phyloP scores from a whole-genome alignment of 495 filamentous ascomycete species.

The Podospora australis region DNA sequence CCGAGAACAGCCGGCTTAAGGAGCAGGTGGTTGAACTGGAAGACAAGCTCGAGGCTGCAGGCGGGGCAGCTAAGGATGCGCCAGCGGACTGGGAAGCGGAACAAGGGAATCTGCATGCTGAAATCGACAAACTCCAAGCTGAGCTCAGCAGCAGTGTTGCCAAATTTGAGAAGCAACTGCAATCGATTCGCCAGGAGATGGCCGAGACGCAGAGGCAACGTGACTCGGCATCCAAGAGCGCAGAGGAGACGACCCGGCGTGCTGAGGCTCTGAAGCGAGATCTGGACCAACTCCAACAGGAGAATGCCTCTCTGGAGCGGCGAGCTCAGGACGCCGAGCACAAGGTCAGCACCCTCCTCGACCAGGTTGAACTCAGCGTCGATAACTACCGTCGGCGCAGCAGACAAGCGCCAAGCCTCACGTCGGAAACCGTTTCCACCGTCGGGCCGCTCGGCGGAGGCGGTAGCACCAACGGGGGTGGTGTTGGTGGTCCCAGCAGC shows the following conservation, averaged over 20 bases:
- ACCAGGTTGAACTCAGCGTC: slow-evolving; percentile 88
- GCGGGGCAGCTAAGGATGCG: slow-evolving; percentile 25
- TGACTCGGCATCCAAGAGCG: slow-evolving; percentile 50
- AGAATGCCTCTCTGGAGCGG: slow-evolving; percentile 71
- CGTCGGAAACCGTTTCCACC: slow-evolving; percentile 18
- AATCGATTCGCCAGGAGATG: slow-evolving; percentile 60
- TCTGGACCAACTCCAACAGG: slow-evolving; percentile 71
- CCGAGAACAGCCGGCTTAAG: slow-evolving; percentile 75
- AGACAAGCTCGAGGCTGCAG: slow-evolving; percentile 38
- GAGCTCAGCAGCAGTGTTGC: slow-evolving; percentile 58
- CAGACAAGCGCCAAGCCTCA: slow-evolving; percentile 29
- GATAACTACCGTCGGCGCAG: slow-evolving; percentile 82
- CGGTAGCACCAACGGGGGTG: background rate
- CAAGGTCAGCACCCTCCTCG: slow-evolving; percentile 84
- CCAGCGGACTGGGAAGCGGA: slow-evolving; percentile 71
- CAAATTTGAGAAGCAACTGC: slow-evolving; percentile 66
- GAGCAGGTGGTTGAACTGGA: slow-evolving; percentile 62
- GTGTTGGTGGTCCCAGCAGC: slow-evolving; percentile 3
- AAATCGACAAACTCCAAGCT: slow-evolving; percentile 65
- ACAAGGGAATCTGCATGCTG: slow-evolving; percentile 61
- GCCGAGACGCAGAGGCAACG: slow-evolving; percentile 58
- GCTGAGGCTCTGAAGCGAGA: slow-evolving; percentile 57
- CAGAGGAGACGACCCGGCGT: slow-evolving; percentile 53
- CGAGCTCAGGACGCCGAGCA: slow-evolving; percentile 86
- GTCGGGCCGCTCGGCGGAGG: background rate